These are phyloP conservation scores for Ramaria sp. DNA, from an alignment of 768 basidiomycete species.

Conservation along the genomic window DNA sequence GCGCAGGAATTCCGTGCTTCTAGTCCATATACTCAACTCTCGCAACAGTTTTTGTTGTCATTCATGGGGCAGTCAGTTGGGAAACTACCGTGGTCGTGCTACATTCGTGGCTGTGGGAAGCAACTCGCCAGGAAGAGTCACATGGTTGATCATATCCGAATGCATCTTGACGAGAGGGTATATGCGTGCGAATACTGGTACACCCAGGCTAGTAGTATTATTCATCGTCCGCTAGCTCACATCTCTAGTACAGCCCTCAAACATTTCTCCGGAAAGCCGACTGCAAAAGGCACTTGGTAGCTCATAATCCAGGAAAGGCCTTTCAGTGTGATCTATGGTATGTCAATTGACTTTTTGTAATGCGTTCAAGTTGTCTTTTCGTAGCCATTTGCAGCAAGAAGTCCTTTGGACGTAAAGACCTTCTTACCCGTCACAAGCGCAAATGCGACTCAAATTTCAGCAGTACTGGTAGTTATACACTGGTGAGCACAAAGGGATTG, in stretches of 20 bases:
- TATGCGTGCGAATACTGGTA: constrained; percentile 1
- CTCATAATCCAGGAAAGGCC: not conserved
- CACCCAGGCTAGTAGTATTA: not conserved
- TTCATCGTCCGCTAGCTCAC: not conserved
- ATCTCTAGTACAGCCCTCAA: not conserved
- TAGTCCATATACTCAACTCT: not conserved
- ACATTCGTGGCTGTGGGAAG: not conserved
- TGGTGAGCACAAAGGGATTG: not conserved
- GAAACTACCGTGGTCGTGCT: not conserved
- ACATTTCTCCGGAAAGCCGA: constrained; percentile 1
- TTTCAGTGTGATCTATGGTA: not conserved
- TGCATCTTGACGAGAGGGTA: not conserved
- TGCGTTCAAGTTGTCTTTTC: not conserved
- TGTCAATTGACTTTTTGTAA: not conserved
- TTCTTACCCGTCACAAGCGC: not conserved
- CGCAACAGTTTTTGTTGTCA: not conserved
- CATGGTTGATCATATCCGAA: not conserved
- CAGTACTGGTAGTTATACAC: not conserved
- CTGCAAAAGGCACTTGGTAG: not conserved
- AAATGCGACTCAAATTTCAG: not conserved
- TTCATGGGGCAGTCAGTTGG: not conserved
- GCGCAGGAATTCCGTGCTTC: not conserved
- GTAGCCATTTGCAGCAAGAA: not conserved
- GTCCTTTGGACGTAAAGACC: not conserved
- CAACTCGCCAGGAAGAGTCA: not conserved